Conservation (phyloP, 2,329 filamentous ascomycete species). For the Gnomoniopsis smithogilvyi region DNA sequence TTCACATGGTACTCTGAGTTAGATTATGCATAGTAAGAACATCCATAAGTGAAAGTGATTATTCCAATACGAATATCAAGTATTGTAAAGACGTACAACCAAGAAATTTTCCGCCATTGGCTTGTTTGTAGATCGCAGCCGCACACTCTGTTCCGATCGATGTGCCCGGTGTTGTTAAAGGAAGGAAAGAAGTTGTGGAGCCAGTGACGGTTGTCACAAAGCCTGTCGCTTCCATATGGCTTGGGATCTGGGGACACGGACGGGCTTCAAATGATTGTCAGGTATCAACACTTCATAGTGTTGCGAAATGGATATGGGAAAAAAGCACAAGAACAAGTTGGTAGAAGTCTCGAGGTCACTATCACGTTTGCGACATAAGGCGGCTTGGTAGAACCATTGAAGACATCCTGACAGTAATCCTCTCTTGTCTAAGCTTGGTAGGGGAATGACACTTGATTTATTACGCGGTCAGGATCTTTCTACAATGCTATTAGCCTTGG, state of each 20-base stretch:
- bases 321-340: not conserved
- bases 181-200: slow-evolving; percentile 1
- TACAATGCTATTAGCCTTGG: not conserved
- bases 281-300: not conserved
- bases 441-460: not conserved
- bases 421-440: not conserved
- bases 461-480: not conserved
- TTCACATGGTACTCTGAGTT: not conserved
- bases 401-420: not conserved
- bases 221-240: not conserved
- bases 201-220: slow-evolving; percentile 7
- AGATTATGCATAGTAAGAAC: not conserved
- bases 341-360: no score
- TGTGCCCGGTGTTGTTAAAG: slow-evolving; percentile 2
- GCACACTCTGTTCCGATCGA: slow-evolving; percentile 5
- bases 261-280: not conserved
- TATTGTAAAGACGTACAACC: not conserved
- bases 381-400: not conserved
- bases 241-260: not conserved
- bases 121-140: slow-evolving; percentile 1
- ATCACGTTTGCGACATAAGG: not conserved
- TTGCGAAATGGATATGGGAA: not conserved
- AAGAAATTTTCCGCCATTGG: not conserved
- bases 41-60: not conserved
- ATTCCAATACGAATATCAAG: not conserved